Base-by-base conservation (phyloP, 108 stramenopile species). In the Conticribra weissflogii region DNA sequence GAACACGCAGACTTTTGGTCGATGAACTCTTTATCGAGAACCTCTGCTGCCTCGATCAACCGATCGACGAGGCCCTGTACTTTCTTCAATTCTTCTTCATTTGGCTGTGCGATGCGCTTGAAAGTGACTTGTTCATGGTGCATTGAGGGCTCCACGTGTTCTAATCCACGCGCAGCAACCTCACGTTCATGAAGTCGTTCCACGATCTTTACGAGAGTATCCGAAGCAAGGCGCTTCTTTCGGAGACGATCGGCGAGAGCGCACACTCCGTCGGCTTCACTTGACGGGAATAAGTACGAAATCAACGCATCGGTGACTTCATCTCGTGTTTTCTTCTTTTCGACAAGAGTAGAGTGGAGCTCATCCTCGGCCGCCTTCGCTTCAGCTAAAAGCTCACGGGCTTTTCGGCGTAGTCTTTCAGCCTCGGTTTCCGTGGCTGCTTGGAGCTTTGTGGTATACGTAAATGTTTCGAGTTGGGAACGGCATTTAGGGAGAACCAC, bases 371-470 rank as follows among this genome's bases (percentile, higher is more conserved):
- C 73, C 19, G 48, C 73, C 3, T 66, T 68, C 44, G 60, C 82
- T 59, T 50, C 60, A 19, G 67, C 68, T 18, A 59, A 50, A 48
- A 83, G 78, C 30, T 79, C 78, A 8, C 74, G 63, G n/a, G 72
- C 82, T 28, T 54, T 71, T 24, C 68, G 78, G 2, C 74, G 62
- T 1, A 83, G 68, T 34, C 68, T 36, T 33, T 79, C 78, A 60
- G 78, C 82, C 25, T 83, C 82, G 3, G 77, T 71, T 50, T 78
- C 70, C 32, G 77, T 58, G n/a, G 77, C 61, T 21, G 77, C 69
- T 21, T 45, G 51, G 0, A 78, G 46, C 49, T 32, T 29, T 3
- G 57, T 22, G 54, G 15, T 45, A 23, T 46, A 21, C 18, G 44
- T 25, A 44, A 19, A 1, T 17, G 44, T 49, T 1, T 45, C 21